Evolutionary conservation across 257 asterid genomes (phyloP).

Genomic region (Penstemon barbatus): DNA sequence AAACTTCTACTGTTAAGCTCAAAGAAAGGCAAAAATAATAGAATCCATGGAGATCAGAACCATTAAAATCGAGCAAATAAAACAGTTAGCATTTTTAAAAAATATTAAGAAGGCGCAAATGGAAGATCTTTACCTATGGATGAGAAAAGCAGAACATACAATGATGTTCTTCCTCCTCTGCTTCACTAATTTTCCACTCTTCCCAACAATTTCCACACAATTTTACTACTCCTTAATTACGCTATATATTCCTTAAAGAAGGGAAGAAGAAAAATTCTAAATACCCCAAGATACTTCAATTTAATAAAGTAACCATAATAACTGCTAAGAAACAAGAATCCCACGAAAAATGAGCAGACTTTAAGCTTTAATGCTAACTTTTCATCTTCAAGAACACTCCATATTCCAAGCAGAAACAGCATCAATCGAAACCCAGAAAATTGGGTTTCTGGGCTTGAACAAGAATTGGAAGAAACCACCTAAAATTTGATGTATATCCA

Average conservation of each 20-base stretch:
- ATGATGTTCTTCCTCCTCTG: constrained; percentile 13
- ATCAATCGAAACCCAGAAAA: neutral
- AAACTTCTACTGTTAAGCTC: neutral
- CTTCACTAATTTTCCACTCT: constrained; percentile 10
- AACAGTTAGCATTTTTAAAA: neutral
- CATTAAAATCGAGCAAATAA: neutral
- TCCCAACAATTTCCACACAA: neutral
- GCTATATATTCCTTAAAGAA: too few species aligned
- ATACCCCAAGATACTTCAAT: neutral
- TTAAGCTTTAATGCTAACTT: neutral
- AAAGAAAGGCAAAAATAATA: constrained; percentile 15
- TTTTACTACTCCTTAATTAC: neutral
- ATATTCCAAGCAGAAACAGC: neutral
- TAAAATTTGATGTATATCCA: constrained; percentile 13
- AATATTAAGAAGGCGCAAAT: neutral
- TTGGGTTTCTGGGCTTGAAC: constrained; percentile 24
- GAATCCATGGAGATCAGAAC: neutral
- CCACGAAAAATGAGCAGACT: neutral
- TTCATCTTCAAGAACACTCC: neutral
- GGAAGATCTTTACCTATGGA: constrained; percentile 21
- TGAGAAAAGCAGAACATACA: constrained; percentile 19
- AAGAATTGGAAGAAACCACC: constrained; percentile 26
- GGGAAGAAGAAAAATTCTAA: too few species aligned
- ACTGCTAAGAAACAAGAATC: neutral
- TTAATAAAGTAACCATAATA: neutral